Percentiles rank a stretch among this genome's conserved stretches.
phyloP scores from a whole-genome alignment of 148 eudicot species.

The Camellia japonica region DNA sequence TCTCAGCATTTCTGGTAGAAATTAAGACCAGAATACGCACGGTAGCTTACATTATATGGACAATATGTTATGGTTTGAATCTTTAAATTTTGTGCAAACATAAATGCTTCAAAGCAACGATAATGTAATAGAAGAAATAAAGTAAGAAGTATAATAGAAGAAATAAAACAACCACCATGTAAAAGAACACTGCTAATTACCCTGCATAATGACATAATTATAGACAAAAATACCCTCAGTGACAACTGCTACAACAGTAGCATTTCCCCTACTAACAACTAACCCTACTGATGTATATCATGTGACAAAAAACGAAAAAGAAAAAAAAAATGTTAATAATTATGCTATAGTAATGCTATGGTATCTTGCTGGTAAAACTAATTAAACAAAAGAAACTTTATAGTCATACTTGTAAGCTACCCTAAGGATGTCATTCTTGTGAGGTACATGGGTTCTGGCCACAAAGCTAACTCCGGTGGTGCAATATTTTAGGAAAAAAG shows the following conservation, averaged over 20 bases:
- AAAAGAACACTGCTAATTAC: background rate
- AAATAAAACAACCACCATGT: background rate
- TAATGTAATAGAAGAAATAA: background rate
- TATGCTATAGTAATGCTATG: background rate
- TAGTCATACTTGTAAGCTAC: no score
- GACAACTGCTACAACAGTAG: background rate
- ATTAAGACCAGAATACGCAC: background rate
- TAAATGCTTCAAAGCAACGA: background rate
- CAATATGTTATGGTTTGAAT: background rate
- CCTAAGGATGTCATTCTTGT: no score
- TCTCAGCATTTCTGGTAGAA: background rate
- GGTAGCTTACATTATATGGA: background rate
- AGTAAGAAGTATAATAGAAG: background rate
- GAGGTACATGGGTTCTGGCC: no score
- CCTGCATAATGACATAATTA: no score
- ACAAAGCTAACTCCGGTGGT: no score
- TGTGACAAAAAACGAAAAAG: no score
- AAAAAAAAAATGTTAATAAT: no score
- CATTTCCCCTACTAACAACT: no score
- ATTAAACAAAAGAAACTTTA: background rate
- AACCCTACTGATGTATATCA: no score
- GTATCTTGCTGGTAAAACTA: background rate
- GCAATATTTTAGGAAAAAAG: background rate
- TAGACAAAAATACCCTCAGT: background rate
- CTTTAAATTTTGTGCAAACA: background rate